Evolutionary conservation across 2,329 filamentous ascomycete genomes (phyloP), one percentile per base, ranked within the genome.

Genomic region (Botryotinia calthae): DNA sequence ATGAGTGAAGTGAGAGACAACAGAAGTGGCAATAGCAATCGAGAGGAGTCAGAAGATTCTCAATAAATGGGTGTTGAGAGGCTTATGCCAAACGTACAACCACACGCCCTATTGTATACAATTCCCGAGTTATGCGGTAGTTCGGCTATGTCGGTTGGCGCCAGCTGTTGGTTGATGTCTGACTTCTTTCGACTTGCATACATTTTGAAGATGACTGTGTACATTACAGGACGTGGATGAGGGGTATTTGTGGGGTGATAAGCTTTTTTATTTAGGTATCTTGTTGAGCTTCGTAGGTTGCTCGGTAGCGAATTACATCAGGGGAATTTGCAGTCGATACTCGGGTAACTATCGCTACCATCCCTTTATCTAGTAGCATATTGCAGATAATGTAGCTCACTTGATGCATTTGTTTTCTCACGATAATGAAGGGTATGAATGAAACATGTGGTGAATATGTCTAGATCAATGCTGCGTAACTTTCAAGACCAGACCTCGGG

Each of bases 221-320:
- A 37, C 10, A 34, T n/a, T 25, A n/a, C 12, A 12, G 56, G 20
- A 34, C 12, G 25, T 4, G 16, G 16, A 54, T 54, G 64, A 67
- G 64, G 46, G 48, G 64, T 42, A 67, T 67, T 48, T 37, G 63
- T 65, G 28, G 42, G 31, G 63, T 65, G 9, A 48, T 25, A 48
- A 44, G 28, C 31, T 65, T 44, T 3, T 25, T 61, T 40, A 34
- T 14, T n/a, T 16, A 25, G 58, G 22, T 25, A 31, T 56, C 51
- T 56, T 8, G 51, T 56, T 31, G n/a, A 56, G n/a, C 51, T 56
- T 56, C 51, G n/a, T 56, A 31, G n/a, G 6, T 6, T 5, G 51
- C 51, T 56, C 51, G 51, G 51, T 28, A 56, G 51, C 51, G 51
- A 56, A 56, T 56, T 28, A 56, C 14, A 56, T 56, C 8, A 56